Base-by-base conservation (phyloP, 1,284 basidiomycete species). In the Crepidotus sp. region DNA sequence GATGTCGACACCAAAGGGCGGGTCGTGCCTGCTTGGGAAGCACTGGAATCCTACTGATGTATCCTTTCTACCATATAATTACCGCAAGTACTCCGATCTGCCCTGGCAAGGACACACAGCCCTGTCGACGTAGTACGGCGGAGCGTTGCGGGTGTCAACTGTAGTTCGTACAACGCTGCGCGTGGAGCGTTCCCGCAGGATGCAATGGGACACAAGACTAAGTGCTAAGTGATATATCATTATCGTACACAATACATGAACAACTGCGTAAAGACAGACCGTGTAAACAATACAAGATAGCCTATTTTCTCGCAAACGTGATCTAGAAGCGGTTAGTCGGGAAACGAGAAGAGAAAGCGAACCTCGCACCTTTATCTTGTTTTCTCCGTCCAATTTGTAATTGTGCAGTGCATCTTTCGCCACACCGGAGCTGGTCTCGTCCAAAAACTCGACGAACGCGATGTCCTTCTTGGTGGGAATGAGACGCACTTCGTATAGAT, bases 351-450 rank as follows among this genome's bases (percentile, higher is more conserved):
- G 19, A 7, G 1, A 17, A 18, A 25, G 29, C 13, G 1, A 36
- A 6, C 15, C 11, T 35, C 59, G 39, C 47, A 84, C 91, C 79
- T 95, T 96, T 76, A 95, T 94, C 69, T 95, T 95, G 67, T 89
- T 89, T 67, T 93, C 91, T 34, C 89, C 89, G 58, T 94, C 92
- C 65, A 94, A 70, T 67, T 92, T 93, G 77, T 92, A 93, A 62
- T 96, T 95, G 76, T 97, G 92, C 59, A 96, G 65, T 18, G 89
- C 91, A 55, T 96, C 92, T 64, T 94, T 94, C 24, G 93, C 93
- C 29, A 85, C 78, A 11, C 78, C 82, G n/a, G 92, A 85, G 52
- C 83, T 86, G 32, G 70, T 76, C 62, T 96, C 93, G 79, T 96
- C 92, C 59, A 81, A 61, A 58, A 85, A 97, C 63, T 97, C 93